Percentiles rank a stretch among this genome's conserved stretches.
Evolutionary conservation across 2,329 filamentous ascomycete species (phyloP).

Genomic region (Calonectria henricotiae): DNA sequence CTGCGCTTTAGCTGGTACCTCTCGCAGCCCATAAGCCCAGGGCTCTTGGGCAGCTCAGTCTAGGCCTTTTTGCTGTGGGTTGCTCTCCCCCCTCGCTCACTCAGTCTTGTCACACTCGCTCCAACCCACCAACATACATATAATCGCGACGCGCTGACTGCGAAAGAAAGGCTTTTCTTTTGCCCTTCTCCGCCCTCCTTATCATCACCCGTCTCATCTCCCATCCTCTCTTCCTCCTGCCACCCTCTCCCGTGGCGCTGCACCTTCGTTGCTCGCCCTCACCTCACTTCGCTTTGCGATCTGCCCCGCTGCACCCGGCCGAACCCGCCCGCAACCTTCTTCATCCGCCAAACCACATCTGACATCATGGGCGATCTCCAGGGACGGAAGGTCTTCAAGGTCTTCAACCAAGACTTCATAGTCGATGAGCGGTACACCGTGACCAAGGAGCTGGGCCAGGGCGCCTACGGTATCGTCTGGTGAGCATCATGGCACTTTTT

Average conservation of each 20-base stretch:
- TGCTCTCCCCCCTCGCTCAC: constrained; percentile 42
- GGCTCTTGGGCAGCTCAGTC: constrained; percentile 41
- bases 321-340: constrained; percentile 32
- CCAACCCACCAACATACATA: constrained; percentile 51
- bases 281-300: constrained; percentile 27
- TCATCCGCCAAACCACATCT: constrained; percentile 33
- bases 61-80: constrained; percentile 25
- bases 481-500: constrained; percentile 62
- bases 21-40: constrained; percentile 3
- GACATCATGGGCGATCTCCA: constrained; percentile 61
- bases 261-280: constrained; percentile 19
- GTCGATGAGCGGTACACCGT: constrained; percentile 99
- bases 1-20: constrained; percentile 25
- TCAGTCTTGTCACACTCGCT: constrained; percentile 37
- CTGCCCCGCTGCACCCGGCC: constrained; percentile 43
- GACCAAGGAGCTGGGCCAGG: constrained; percentile 98
- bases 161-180: constrained; percentile 35
- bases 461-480: constrained; percentile 99
- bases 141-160: constrained; percentile 48
- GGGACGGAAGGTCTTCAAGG: constrained; percentile 94
- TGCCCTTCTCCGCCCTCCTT: constrained; percentile 33
- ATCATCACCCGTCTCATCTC: constrained; percentile 27
- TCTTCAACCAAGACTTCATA: constrained; percentile 99
- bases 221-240: constrained; percentile 2
- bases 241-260: constrained; percentile 9